Percentiles rank a stretch among this genome's conserved stretches.
Evolutionary conservation across 352 stramenopile species (phyloP).

Genomic region (Phytophthora citrophthora): DNA sequence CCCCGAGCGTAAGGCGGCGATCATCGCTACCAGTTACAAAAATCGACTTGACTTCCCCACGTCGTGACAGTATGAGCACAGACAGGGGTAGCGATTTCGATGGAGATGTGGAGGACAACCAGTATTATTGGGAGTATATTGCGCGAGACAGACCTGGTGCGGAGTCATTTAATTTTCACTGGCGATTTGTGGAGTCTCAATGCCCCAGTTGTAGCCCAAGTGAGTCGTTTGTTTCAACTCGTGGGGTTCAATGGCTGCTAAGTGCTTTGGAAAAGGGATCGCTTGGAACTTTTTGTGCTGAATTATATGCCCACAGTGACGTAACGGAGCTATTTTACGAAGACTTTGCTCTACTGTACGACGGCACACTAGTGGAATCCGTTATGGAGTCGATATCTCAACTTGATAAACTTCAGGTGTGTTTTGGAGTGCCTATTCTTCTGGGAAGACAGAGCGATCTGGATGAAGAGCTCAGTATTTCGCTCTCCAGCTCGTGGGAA

Average conservation of each 20-base stretch:
- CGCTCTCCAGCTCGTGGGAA: slow-evolving; percentile 21
- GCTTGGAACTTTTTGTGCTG: slow-evolving; percentile 62
- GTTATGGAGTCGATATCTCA: slow-evolving; percentile 55
- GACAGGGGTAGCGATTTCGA: slow-evolving; percentile 30
- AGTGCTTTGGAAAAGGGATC: slow-evolving; percentile 63
- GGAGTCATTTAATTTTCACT: slow-evolving; percentile 59
- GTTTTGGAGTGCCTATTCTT: slow-evolving; percentile 58
- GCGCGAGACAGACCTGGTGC: slow-evolving; percentile 57
- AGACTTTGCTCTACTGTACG: slow-evolving; percentile 50
- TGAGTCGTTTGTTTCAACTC: slow-evolving; percentile 72
- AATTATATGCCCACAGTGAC: slow-evolving; percentile 48
- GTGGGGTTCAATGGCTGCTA: slow-evolving; percentile 78
- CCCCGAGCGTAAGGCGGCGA: slow-evolving; percentile 21
- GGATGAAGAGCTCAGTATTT: slow-evolving; percentile 51
- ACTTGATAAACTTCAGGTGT: slow-evolving; percentile 57
- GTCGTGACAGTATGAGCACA: slow-evolving; percentile 27
- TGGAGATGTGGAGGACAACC: slow-evolving; percentile 25
- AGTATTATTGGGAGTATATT: slow-evolving; percentile 80
- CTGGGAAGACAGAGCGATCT: slow-evolving; percentile 52
- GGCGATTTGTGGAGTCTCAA: slow-evolving; percentile 59
- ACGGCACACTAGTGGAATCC: slow-evolving; percentile 48
- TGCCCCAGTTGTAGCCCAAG: slow-evolving; percentile 59
- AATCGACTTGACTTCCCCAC: slow-evolving; percentile 21
- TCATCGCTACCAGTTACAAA: slow-evolving; percentile 22
- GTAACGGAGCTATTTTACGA: slow-evolving; percentile 69